phyloP scores from a whole-genome alignment of 2,329 filamentous ascomycete genomes.

The Cladosporium sphaerospermum region DNA sequence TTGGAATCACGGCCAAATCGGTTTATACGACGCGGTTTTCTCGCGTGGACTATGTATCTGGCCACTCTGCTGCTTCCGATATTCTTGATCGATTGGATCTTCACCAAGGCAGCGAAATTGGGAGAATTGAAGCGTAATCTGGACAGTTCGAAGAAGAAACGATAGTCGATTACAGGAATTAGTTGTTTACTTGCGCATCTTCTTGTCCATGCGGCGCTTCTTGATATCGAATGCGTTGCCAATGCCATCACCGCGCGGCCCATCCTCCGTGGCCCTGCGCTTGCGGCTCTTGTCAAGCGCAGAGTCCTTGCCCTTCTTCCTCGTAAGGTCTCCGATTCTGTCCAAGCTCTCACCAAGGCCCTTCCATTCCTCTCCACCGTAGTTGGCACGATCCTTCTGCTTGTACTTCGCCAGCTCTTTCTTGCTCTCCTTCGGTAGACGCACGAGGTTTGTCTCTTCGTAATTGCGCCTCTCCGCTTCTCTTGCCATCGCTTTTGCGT shows the following conservation, averaged over 20 bases:
- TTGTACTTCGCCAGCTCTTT: constrained; percentile 66
- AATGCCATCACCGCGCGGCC: constrained; percentile 58
- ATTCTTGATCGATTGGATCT: neutral
- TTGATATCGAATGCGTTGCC: constrained; percentile 71
- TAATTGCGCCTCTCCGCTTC: constrained; percentile 78
- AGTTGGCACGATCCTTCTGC: constrained; percentile 48
- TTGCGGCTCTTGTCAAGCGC: constrained; percentile 82
- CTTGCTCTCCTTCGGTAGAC: constrained; percentile 79
- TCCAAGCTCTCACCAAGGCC: constrained; percentile 79
- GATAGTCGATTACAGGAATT: neutral
- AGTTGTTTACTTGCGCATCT: constrained; percentile 30
- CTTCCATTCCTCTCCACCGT: constrained; percentile 91
- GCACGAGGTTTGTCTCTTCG: constrained; percentile 87
- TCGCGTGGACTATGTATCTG: constrained; percentile 1
- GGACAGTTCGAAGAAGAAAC: neutral
- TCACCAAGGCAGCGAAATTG: constrained; percentile 1
- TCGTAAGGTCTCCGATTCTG: constrained; percentile 76
- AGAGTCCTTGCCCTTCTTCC: constrained; percentile 54
- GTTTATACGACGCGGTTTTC: constrained; percentile 12
- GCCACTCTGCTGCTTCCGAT: neutral
- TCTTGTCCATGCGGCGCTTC: constrained; percentile 46
- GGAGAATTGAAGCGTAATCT: neutral
- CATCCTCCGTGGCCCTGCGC: constrained; percentile 67
- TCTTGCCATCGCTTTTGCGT: constrained; percentile 64
- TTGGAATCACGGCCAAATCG: constrained; percentile 11